Percentiles rank a stretch among this genome's conserved stretches.
phyloP scores from a whole-genome alignment of 208 protist species.

The Trypanosoma avium region DNA sequence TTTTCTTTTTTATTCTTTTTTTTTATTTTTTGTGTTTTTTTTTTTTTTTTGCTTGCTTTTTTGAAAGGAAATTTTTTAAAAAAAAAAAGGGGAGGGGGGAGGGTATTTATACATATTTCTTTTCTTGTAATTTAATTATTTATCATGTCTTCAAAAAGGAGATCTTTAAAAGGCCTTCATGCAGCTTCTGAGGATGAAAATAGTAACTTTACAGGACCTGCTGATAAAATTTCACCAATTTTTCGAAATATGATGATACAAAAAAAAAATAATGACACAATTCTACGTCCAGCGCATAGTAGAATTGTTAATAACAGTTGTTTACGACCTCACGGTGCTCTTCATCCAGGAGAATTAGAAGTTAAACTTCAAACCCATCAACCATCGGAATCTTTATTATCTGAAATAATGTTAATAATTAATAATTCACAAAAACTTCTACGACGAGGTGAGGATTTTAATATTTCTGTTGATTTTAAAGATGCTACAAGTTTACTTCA shows the following conservation, averaged over 20 bases:
- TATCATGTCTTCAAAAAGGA: slow-evolving; percentile 7
- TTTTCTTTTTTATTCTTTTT: too few relatives aligned
- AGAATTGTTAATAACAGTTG: slow-evolving; percentile 23
- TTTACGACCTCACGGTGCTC: slow-evolving; percentile 22
- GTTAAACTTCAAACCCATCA: background rate
- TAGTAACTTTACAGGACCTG: background rate
- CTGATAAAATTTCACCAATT: background rate
- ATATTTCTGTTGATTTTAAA: background rate
- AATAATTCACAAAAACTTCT: slow-evolving; percentile 21
- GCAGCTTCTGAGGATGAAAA: background rate
- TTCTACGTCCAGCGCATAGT: slow-evolving; percentile 19
- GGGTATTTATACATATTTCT: too few relatives aligned
- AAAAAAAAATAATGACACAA: background rate
- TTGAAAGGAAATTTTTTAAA: too few relatives aligned
- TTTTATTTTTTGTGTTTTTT: too few relatives aligned
- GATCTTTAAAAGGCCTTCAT: background rate
- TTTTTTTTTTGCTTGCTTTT: too few relatives aligned
- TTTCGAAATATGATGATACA: background rate
- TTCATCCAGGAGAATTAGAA: slow-evolving; percentile 1
- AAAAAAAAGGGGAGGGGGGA: too few relatives aligned
- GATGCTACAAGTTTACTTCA: slow-evolving; percentile 6
- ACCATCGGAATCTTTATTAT: background rate
- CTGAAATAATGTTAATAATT: slow-evolving; percentile 19
- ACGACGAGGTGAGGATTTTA: slow-evolving; percentile 14
- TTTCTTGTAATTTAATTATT: too few relatives aligned